Evolutionary conservation across 305 asterid genomes (phyloP).

Genomic region (Nicotiana rustica): DNA sequence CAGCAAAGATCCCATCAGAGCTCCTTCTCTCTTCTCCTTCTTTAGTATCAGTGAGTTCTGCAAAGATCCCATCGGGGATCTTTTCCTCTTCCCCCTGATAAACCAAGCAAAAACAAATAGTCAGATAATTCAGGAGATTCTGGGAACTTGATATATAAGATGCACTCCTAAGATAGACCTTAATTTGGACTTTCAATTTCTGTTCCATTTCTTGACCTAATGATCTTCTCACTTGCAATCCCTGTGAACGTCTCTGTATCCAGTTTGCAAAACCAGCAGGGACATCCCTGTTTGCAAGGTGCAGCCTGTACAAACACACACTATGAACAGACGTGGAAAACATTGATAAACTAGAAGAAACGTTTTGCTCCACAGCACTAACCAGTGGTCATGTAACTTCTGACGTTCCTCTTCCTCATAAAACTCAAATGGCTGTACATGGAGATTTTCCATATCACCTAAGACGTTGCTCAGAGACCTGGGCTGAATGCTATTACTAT

Average conservation of each 20-base stretch:
- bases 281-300: slow-evolving; percentile 70
- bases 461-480: slow-evolving; percentile 78
- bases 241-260: slow-evolving; percentile 60
- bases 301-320: slow-evolving; percentile 63
- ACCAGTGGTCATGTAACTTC: slow-evolving; percentile 88
- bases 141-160: not conserved
- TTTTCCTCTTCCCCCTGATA: slow-evolving; percentile 55
- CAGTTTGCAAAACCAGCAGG: slow-evolving; percentile 66
- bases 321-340: slow-evolving; percentile 38
- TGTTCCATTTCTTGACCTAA: slow-evolving; percentile 70
- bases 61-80: slow-evolving; percentile 29
- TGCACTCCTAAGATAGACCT: slow-evolving; percentile 55
- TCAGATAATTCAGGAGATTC: slow-evolving; percentile 25
- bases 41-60: slow-evolving; percentile 30
- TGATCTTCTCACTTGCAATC: slow-evolving; percentile 51
- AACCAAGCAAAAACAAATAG: slow-evolving; percentile 46
- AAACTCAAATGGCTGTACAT: slow-evolving; percentile 87
- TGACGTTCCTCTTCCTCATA: slow-evolving; percentile 92
- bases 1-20: slow-evolving; percentile 34
- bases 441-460: slow-evolving; percentile 73
- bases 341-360: slow-evolving; percentile 37
- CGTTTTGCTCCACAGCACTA: slow-evolving; percentile 42
- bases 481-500: slow-evolving; percentile 73
- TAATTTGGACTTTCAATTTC: slow-evolving; percentile 48
- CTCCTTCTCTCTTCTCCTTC: slow-evolving; percentile 44